phyloP scores from a whole-genome alignment of 805 yeast species.

The Candida awuae region DNA sequence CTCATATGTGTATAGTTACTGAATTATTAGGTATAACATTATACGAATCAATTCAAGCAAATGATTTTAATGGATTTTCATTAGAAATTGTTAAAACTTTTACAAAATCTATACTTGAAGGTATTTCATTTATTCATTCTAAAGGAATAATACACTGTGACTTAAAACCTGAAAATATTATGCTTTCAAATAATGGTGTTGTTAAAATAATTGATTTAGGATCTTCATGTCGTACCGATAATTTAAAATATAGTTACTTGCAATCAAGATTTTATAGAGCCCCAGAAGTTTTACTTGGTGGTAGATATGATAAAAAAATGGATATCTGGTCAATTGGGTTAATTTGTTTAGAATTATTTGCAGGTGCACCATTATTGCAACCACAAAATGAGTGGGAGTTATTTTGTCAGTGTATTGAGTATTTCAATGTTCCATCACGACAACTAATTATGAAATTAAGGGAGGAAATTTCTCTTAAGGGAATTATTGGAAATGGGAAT shows the following conservation, averaged over 20 bases:
- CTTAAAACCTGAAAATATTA: slow-evolving; percentile 74
- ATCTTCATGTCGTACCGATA: slow-evolving; percentile 42
- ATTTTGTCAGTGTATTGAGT: slow-evolving; percentile 32
- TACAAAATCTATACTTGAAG: slow-evolving; percentile 48
- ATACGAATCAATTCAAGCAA: slow-evolving; percentile 48
- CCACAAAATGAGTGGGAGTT: slow-evolving; percentile 44
- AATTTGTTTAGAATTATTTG: slow-evolving; percentile 79
- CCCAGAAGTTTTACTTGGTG: slow-evolving; percentile 68
- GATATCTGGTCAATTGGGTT: slow-evolving; percentile 95
- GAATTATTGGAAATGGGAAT: slow-evolving; percentile 24
- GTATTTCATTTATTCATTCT: slow-evolving; percentile 51
- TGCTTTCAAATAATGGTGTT: slow-evolving; percentile 10
- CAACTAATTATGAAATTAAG: slow-evolving; percentile 34
- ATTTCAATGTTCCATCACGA: slow-evolving; percentile 41
- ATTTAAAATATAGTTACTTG: slow-evolving; percentile 42
- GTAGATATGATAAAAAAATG: slow-evolving; percentile 45
- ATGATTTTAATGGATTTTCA: slow-evolving; percentile 42
- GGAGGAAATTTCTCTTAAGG: slow-evolving; percentile 29
- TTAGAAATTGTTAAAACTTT: slow-evolving; percentile 35
- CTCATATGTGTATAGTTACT: slow-evolving; percentile 75
- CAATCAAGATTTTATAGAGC: slow-evolving; percentile 70
- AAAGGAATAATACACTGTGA: slow-evolving; percentile 70
- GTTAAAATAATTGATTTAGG: slow-evolving; percentile 80
- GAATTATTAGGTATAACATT: slow-evolving; percentile 64
- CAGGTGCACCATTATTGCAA: slow-evolving; percentile 41